A percentile compares a stretch with the other conserved stretches of the same genome.
Evolutionary conservation across 2,329 filamentous ascomycete species (phyloP).

Genomic region (Botrytis squamosa): DNA sequence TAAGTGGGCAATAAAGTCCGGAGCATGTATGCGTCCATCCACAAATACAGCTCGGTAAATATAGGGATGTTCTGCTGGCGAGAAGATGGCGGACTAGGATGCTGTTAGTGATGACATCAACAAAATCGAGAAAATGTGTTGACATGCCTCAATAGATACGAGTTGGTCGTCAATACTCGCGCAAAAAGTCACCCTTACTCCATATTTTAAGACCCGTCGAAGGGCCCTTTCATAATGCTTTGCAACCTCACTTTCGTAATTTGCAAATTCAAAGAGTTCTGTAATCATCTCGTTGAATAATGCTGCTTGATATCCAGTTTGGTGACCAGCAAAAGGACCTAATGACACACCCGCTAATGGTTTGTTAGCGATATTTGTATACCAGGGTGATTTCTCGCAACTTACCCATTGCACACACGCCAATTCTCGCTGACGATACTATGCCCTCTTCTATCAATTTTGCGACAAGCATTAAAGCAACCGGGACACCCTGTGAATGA

Average conservation of each 20-base stretch:
- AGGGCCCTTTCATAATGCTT: slow-evolving; percentile 77
- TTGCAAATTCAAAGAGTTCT: slow-evolving; percentile 91
- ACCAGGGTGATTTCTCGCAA: background rate
- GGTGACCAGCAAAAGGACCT: slow-evolving; percentile 69
- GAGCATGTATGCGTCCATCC: slow-evolving; percentile 85
- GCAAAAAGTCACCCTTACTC: slow-evolving; percentile 80
- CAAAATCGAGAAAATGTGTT: background rate
- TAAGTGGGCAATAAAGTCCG: slow-evolving; percentile 90
- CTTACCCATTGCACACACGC: slow-evolving; percentile 74
- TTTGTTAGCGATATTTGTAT: slow-evolving; percentile 3
- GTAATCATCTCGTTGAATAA: slow-evolving; percentile 89
- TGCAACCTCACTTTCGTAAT: slow-evolving; percentile 77
- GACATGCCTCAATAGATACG: slow-evolving; percentile 78
- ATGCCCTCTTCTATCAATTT: slow-evolving; percentile 91
- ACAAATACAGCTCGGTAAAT: slow-evolving; percentile 96
- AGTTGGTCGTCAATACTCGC: slow-evolving; percentile 97
- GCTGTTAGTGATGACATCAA: slow-evolving; percentile 31
- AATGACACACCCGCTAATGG: slow-evolving; percentile 83
- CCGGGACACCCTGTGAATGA: slow-evolving; percentile 93
- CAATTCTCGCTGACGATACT: slow-evolving; percentile 72
- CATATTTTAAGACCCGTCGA: slow-evolving; percentile 71
- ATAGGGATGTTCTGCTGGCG: slow-evolving; percentile 82
- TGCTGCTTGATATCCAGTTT: slow-evolving; percentile 22
- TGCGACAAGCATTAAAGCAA: slow-evolving; percentile 86
- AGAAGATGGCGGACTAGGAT: slow-evolving; percentile 74